Evolutionary conservation across 169 alveolate species (phyloP), one percentile per base, ranked within the genome.

Genomic region (Eimeria maxima): DNA sequence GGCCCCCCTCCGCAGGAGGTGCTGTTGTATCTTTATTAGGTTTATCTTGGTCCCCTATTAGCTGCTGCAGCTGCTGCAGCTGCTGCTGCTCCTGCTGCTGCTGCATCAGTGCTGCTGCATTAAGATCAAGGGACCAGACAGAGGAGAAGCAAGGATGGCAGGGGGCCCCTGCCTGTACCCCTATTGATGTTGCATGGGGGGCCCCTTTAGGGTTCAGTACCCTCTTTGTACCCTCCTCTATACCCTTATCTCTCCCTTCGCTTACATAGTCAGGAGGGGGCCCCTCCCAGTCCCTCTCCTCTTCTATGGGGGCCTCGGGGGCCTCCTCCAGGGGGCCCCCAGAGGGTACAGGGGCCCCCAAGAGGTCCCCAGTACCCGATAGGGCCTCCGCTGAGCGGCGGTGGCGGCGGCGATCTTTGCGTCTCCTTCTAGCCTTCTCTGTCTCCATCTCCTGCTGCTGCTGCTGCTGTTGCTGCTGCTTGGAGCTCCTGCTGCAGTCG

Each of bases 101-200:
- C 53, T 18, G 29, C 91, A 3, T 4, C 44, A 42, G 33, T 18
- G 76, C 11, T 13, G 91, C 91, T 7, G 91, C 91, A 55, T 50
- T n/a, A 6, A 83, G 42, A 42, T 83, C 91, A 1, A 44, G 55
- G 14, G 57, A 53, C 91, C 91, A 83, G 7, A 83, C 76, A 50
- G 91, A 22, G 13, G 91, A 24, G 42, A 83, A 83, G 74, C 42
- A 27, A 45, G 27, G 27, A 22, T 4, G 44, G 13, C 18, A 18
- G 55, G 91, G 42, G 76, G 91, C 76, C 53, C 74, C 74, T 22
- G 55, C 91, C 74, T 83, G 91, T 4, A 83, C 74, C 55, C 91
- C 91, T 1, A 83, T 76, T 10, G 91, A 83, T 3, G 76, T 53
- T 27, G 44, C 27, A 27, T 27, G 33, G 33, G 91, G 76, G 74